These are phyloP conservation scores for Haemoproteus tartakovskyi DNA, from an alignment of 169 alveolate species.

Conservation along the genomic window DNA sequence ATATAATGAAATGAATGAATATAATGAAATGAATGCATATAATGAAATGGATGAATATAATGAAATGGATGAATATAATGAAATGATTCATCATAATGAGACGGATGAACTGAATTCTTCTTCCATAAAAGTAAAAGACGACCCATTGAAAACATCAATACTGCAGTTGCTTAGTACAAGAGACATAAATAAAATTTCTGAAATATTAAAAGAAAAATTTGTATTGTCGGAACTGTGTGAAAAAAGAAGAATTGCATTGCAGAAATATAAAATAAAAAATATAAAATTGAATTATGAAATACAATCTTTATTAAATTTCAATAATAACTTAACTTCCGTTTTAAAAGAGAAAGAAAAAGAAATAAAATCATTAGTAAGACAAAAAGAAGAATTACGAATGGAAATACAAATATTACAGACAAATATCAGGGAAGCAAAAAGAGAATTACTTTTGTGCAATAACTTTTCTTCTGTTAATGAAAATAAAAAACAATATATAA, in stretches of 20 bases:
- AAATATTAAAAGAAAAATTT: constrained; percentile 21
- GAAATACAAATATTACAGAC: background rate
- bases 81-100: background rate
- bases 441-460: too few species aligned
- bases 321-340: constrained; percentile 47
- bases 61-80: background rate
- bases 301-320: constrained; percentile 41
- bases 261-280: constrained; percentile 54
- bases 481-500: too few species aligned
- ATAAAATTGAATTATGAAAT: constrained; percentile 39
- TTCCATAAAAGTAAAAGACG: constrained; percentile 17
- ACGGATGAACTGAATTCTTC: background rate
- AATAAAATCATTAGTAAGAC: constrained; percentile 37
- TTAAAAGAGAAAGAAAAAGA: constrained; percentile 63
- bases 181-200: constrained; percentile 16
- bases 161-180: background rate
- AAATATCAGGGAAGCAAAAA: background rate
- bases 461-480: too few species aligned
- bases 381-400: constrained; percentile 37
- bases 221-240: constrained; percentile 56
- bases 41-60: background rate
- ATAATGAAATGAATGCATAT: background rate
- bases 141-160: constrained; percentile 3
- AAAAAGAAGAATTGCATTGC: constrained; percentile 32
- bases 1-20: background rate